Conservation (phyloP, 2,329 filamentous ascomycete species). For the Sporothrix brasiliensis region DNA sequence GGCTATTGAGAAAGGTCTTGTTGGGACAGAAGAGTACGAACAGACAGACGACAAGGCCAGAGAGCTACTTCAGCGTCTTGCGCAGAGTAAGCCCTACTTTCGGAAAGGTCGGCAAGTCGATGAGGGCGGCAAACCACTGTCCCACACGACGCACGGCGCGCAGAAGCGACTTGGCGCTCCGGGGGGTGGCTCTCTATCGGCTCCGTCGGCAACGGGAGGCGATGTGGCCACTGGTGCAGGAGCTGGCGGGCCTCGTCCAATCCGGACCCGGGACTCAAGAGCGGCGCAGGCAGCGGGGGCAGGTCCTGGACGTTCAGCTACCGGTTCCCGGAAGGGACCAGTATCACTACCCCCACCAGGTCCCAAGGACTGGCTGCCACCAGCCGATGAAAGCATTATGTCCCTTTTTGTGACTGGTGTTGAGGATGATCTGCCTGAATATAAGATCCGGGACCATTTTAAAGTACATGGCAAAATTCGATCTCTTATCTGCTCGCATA, state of each 20-base stretch:
- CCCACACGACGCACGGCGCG: slow-evolving; percentile 40
- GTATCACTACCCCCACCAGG: slow-evolving; percentile 76
- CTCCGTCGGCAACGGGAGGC: slow-evolving; percentile 44
- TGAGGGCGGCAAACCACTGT: slow-evolving; percentile 52
- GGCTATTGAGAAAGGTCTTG: slow-evolving; percentile 84
- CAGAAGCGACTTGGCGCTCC: slow-evolving; percentile 41
- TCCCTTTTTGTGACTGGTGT: slow-evolving; percentile 94
- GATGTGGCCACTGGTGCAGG: slow-evolving; percentile 59
- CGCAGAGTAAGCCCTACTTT: slow-evolving; percentile 93
- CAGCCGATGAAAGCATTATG: slow-evolving; percentile 80
- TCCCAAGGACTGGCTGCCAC: slow-evolving; percentile 83
- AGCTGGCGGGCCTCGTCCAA: slow-evolving; percentile 69
- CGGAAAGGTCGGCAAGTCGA: slow-evolving; percentile 80
- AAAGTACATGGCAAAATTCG: slow-evolving; percentile 85
- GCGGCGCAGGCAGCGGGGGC: slow-evolving; percentile 57
- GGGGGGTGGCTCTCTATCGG: not conserved
- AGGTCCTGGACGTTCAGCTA: slow-evolving; percentile 47
- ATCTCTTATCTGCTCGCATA: slow-evolving; percentile 92
- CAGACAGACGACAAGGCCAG: slow-evolving; percentile 97
- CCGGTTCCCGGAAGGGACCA: slow-evolving; percentile 58
- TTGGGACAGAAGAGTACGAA: slow-evolving; percentile 85
- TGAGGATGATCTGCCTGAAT: slow-evolving; percentile 93
- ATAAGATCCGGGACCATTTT: slow-evolving; percentile 89
- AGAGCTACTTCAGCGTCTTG: slow-evolving; percentile 80
- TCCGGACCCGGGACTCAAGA: slow-evolving; percentile 70